Evolutionary conservation across 2,329 filamentous ascomycete genomes (phyloP), one percentile per base, ranked within the genome.

Genomic region (Colletotrichum sp.): DNA sequence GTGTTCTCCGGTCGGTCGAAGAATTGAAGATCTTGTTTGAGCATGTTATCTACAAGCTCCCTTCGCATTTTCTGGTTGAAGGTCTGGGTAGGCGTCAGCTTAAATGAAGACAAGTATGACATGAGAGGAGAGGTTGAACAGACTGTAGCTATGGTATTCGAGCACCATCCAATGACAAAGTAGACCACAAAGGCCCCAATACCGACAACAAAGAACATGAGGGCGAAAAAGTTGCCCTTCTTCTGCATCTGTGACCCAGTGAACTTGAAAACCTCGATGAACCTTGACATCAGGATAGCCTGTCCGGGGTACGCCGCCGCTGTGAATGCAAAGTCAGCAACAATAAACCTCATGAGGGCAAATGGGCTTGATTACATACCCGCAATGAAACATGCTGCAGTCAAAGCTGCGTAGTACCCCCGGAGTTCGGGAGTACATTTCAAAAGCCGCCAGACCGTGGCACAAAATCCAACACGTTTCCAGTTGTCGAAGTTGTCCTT

Each of bases 131-230:
- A 15, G n/a, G 34, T 18, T 18, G 65, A 12, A 13, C 52, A 21
- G 60, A 80, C 80, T 73, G 82, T 81, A 9, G 83, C 79, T 6
- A 85, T 79, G 4, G 79, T 75, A 71, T 86, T 87, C 9, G 84
- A 83, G 3, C 80, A 62, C 72, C 79, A 85, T 2, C 86, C 86
- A 39, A 87, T 78, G 13, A 78, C 62, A 62, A 85, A 85, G 78
- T 91, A 91, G 10, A 85, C 82, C 1, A 89, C 55, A 1, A 89
- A 81, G 16, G 85, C 83, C 6, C 84, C 88, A 6, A 84, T 82
- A 4, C 89, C 88, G 52, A 90, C 78, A 2, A 90, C 84, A 60
- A 90, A 87, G 75, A 91, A 91, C 89, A 92, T 91, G 69, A 87
- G 83, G 0, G 89, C 86, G 81, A 85, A 90, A 78, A 90, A 91